Base-by-base conservation (phyloP, 2,329 filamentous ascomycete genomes). In the Ceratocystis ficicola region DNA sequence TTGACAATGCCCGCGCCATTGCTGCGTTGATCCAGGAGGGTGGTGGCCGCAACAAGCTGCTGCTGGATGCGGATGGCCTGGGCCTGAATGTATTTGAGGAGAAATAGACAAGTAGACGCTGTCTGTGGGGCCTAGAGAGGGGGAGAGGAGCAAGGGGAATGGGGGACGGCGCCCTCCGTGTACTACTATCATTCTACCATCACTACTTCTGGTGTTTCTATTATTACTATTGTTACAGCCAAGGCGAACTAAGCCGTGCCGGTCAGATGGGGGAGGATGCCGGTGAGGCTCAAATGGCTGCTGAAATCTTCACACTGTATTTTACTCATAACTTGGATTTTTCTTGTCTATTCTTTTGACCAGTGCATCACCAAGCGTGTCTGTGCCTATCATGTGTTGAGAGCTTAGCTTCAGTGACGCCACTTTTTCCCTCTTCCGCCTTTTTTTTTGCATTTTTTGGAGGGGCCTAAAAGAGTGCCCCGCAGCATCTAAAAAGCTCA, bases 1-100 rank as follows among this genome's bases (percentile, higher is more conserved):
- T 99, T 72, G 94, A 99, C 80, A 99, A 96, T 73, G 94, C 94
- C 5, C 84, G 90, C 70, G 83, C 85, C 66, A 95, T 99, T 76
- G 94, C 94, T n/a, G 77, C 82, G 71, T 86, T 95, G 71, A 76
- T 99, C 72, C 90, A 96, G 77, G 90, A 95, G 76, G 83, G 82
- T 67, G 89, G 89, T 68, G 87, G 89, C 75, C 86, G 86, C 80
- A 99, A 99, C 81, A 94, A 94, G 79, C 81, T 99, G 71, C 90
- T 96, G 77, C 82, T 99, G 69, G 94, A 99, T 73, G 84, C 90
- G 5, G 87, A 94, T 75, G 94, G 92, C 57, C 79, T 99, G 72
- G 94, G 94, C 62, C 79, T 99, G 73, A 96, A 99, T 73, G 89
- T 99, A 41, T 85, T 85, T 73, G 82, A 83, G 67, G 73, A 75